phyloP scores from a whole-genome alignment of 257 asterid species.

The Scutellaria baicalensis region DNA sequence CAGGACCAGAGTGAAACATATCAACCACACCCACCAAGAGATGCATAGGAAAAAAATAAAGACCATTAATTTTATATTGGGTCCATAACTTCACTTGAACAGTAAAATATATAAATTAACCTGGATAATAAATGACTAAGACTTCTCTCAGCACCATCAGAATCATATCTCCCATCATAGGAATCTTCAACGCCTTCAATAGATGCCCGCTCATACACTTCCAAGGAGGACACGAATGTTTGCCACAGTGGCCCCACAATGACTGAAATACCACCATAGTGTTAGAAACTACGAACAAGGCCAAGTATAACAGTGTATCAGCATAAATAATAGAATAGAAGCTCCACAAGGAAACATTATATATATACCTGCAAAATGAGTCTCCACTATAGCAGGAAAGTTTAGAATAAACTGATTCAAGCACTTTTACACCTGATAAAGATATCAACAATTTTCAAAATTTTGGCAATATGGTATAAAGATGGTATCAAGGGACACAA shows the following conservation, averaged over 20 bases:
- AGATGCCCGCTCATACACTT: conserved; percentile 70
- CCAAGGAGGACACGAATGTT: conserved; percentile 77
- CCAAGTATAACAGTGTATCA: conserved; percentile 8
- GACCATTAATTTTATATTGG: neutral
- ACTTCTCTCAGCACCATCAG: conserved; percentile 88
- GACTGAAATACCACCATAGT: conserved; percentile 39
- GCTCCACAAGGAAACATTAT: conserved; percentile 10
- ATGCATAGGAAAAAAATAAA: neutral
- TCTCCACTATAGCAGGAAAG: conserved; percentile 63
- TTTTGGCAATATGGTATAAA: conserved; percentile 6
- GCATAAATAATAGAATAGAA: conserved; percentile 1
- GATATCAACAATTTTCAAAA: neutral
- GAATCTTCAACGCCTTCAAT: conserved; percentile 80
- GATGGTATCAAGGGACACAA: conserved; percentile 13
- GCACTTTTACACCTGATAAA: conserved; percentile 80
- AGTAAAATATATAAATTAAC: conserved; percentile 27
- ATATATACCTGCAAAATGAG: conserved; percentile 55
- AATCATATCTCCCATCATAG: conserved; percentile 93
- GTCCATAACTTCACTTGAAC: conserved; percentile 1
- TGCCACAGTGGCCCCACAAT: conserved; percentile 88
- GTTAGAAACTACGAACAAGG: conserved; percentile 11
- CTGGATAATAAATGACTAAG: conserved; percentile 89
- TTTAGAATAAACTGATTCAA: conserved; percentile 81
- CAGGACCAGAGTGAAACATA: conserved; percentile 15
- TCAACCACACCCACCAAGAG: conserved; percentile 1